These are phyloP conservation scores for Globisporangium radiosum DNA, from an alignment of 352 stramenopile genomes.

Conservation along the genomic window DNA sequence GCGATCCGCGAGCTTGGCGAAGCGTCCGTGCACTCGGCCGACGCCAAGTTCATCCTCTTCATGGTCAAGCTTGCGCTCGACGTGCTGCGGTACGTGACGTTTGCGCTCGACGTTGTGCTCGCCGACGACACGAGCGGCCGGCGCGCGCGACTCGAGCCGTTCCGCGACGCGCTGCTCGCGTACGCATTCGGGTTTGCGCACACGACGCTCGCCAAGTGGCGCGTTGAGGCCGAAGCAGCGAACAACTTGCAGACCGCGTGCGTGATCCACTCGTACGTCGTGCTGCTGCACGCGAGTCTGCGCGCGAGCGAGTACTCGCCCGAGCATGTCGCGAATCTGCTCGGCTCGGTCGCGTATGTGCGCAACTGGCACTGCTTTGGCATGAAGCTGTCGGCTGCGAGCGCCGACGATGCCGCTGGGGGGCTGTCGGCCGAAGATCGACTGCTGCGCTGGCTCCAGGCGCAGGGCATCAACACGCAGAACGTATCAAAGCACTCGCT, in stretches of 20 bases:
- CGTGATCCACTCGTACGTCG: slow-evolving; percentile 82
- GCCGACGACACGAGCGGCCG: slow-evolving; percentile 25
- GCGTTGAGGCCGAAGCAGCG: slow-evolving; percentile 49
- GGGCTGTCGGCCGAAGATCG: slow-evolving; percentile 62
- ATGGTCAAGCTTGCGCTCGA: slow-evolving; percentile 84
- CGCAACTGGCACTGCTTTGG: slow-evolving; percentile 91
- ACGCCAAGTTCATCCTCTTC: slow-evolving; percentile 83
- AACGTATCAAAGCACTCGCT: slow-evolving; percentile 76
- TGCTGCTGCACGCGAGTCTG: slow-evolving; percentile 64
- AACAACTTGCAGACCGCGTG: slow-evolving; percentile 80
- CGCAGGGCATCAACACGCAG: slow-evolving; percentile 84
- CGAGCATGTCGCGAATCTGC: slow-evolving; percentile 58
- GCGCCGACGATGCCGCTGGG: slow-evolving; percentile 29
- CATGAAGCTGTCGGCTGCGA: slow-evolving; percentile 67
- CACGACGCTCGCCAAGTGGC: slow-evolving; percentile 73
- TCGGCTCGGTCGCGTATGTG: slow-evolving; percentile 82
- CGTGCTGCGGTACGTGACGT: slow-evolving; percentile 73
- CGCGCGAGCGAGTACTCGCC: slow-evolving; percentile 58
- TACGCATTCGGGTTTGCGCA: slow-evolving; percentile 71
- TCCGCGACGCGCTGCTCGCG: slow-evolving; percentile 43
- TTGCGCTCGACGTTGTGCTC: slow-evolving; percentile 47
- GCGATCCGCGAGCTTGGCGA: slow-evolving; percentile 77
- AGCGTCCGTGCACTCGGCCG: slow-evolving; percentile 73
- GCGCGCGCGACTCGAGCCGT: slow-evolving; percentile 33
- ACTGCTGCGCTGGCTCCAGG: slow-evolving; percentile 83